Evolutionary conservation across 495 filamentous ascomycete genomes (phyloP), one percentile per base, ranked within the genome.

Genomic region (Achaetomiella virescens): DNA sequence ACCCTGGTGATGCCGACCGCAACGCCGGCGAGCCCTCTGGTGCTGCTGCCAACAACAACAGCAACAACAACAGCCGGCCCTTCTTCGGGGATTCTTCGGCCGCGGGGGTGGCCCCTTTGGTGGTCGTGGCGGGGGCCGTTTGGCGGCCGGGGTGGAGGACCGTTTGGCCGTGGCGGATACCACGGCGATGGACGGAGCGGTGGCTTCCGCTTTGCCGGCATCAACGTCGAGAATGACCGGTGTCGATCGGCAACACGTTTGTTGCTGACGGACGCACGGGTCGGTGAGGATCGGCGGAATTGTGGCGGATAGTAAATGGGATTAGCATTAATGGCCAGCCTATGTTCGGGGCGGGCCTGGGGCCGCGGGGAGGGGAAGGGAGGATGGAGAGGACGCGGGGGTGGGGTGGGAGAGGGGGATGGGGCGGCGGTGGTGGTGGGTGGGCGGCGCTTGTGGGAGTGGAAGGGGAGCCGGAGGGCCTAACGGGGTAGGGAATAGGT

Each of bases 241-340:
- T 76, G 12, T 61, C 67, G 20, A 67, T 74, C 57, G 73, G 73
- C 9, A 57, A 68, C 22, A 53, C 48, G 11, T 70, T 75, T 33
- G 66, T 72, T 21, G 74, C 72, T 4, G 74, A 77, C 55, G 59
- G 59, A n/a, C 44, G 61, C 17, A 71, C 72, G 9, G 77, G 6
- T 54, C 49, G 18, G 57, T 78, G 24, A 66, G 71, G 15, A 66
- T 72, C 9, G 70, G 70, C 0, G 55, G 55, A 8, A 35, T 72
- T 20, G 47, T 55, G 3, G 61, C 66, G 15, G 70, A 70, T 49
- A 42, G 36, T n/a, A 66, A n/a, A 60, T 17, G 71, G 73, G 7
- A 65, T 76, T 17, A 52, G 58, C 2, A 44, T 72, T 9, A 66
- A 71, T 52, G 67, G 67, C 15, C 49, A 41, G 15, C 62, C 62